A percentile compares a stretch with the other conserved stretches of the same genome.
Evolutionary conservation across 345 rosid genomes (phyloP).

Genomic region (Populus pruinosa): DNA sequence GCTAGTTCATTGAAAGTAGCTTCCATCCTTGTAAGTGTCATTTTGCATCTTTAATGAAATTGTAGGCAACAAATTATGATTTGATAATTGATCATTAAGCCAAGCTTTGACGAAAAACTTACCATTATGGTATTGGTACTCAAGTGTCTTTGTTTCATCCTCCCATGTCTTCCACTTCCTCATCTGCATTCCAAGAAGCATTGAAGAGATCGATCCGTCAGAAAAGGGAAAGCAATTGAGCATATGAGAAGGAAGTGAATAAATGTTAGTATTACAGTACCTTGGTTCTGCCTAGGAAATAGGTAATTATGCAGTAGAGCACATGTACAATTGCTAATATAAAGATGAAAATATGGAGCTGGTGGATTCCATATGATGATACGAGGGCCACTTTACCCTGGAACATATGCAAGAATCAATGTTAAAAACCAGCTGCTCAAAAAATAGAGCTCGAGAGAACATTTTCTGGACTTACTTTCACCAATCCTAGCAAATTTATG

Average conservation of each 20-base stretch:
- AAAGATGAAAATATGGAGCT: constrained; percentile 89
- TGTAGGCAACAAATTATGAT: background rate
- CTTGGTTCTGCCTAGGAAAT: constrained; percentile 65
- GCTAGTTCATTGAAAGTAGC: background rate
- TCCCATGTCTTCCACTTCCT: constrained; percentile 92
- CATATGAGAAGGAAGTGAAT: background rate
- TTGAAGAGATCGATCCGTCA: background rate
- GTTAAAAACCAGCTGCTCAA: background rate
- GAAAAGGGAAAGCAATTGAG: background rate
- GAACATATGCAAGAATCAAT: background rate
- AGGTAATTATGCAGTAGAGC: constrained; percentile 58
- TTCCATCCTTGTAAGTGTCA: background rate
- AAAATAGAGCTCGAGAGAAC: background rate
- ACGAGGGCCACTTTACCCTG: constrained; percentile 86
- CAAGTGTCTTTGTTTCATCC: constrained; percentile 68
- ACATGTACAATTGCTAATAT: constrained; percentile 63
- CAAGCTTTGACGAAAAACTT: constrained; percentile 2
- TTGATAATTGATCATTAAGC: background rate
- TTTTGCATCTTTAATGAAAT: background rate
- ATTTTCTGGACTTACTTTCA: background rate
- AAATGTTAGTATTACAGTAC: constrained; percentile 21
- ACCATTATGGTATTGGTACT: constrained; percentile 80
- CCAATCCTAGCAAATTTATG: background rate
- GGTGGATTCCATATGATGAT: constrained; percentile 76
- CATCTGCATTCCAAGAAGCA: constrained; percentile 51